Conservation (phyloP, 116 monocot genomes). For the Trichopus zeylanicus region DNA sequence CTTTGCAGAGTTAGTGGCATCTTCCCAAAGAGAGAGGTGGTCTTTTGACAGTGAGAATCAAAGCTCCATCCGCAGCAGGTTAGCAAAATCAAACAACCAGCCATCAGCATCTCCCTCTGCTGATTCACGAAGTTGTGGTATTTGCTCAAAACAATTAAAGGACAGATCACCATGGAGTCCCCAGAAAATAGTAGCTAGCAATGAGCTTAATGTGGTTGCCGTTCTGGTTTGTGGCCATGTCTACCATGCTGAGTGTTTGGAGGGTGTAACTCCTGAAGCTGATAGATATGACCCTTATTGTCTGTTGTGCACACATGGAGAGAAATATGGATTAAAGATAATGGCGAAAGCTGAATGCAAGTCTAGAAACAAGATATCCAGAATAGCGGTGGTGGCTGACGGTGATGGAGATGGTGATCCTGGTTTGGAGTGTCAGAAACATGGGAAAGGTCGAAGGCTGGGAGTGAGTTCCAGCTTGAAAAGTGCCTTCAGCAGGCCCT, state of each 20-base stretch:
- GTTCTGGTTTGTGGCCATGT: slow-evolving; percentile 87
- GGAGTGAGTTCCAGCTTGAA: slow-evolving; percentile 50
- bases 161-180: slow-evolving; percentile 55
- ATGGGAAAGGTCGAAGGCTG: slow-evolving; percentile 22
- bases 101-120: slow-evolving; percentile 14
- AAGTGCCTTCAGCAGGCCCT: slow-evolving; percentile 43
- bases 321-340: slow-evolving; percentile 31
- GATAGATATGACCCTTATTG: slow-evolving; percentile 73
- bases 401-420: slow-evolving; percentile 15
- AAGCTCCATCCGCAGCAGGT: slow-evolving; percentile 18
- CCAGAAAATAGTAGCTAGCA: slow-evolving; percentile 16
- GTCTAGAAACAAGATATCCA: slow-evolving; percentile 38
- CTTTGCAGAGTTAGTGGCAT: slow-evolving; percentile 79
- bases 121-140: slow-evolving; percentile 42
- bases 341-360: slow-evolving; percentile 28
- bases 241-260: slow-evolving; percentile 92
- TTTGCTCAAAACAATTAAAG: slow-evolving; percentile 69
- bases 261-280: slow-evolving; percentile 48
- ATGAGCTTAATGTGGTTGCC: slow-evolving; percentile 54
- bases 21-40: slow-evolving; percentile 61
- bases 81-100: slow-evolving; percentile 15
- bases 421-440: slow-evolving; percentile 12
- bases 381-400: slow-evolving; percentile 44
- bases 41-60: slow-evolving; percentile 57
- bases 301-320: slow-evolving; percentile 53